These are phyloP conservation scores for Dionaea muscipula DNA, from an alignment of 179 eudicot species.

Conservation along the genomic window DNA sequence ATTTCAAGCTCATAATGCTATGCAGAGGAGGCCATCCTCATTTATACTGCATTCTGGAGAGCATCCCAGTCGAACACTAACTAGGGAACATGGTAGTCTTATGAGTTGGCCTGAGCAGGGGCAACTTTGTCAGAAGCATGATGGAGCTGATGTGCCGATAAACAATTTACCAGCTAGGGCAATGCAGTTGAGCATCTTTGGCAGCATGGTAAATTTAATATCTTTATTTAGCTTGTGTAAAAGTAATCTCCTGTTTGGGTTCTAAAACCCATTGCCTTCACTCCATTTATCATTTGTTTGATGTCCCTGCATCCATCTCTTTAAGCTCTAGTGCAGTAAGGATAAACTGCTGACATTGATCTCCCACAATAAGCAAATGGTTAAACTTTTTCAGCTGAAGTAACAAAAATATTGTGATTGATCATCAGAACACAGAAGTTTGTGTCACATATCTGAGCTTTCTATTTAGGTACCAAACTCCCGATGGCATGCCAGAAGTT, in stretches of 20 bases:
- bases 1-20: conserved; percentile 32
- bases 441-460: neutral
- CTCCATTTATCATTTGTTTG: too few relatives aligned
- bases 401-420: neutral
- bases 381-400: too few relatives aligned
- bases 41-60: conserved; percentile 28
- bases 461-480: conserved; percentile 27
- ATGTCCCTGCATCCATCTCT: too few relatives aligned
- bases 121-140: conserved; percentile 15
- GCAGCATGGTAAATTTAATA: conserved; percentile 49
- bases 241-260: neutral
- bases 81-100: conserved; percentile 46
- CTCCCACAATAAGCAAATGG: too few relatives aligned
- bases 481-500: conserved; percentile 14
- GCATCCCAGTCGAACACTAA: conserved; percentile 31
- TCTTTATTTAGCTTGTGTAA: neutral
- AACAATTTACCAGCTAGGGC: conserved; percentile 56
- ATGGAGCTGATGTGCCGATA: conserved; percentile 13
- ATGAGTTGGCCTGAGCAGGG: conserved; percentile 74
- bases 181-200: conserved; percentile 71
- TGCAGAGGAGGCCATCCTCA: conserved; percentile 52
- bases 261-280: neutral
- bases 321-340: too few relatives aligned
- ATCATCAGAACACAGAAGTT: neutral
- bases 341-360: too few relatives aligned